phyloP scores from a whole-genome alignment of 176 grass and related monocot genomes.

The bread wheat (Triticum aestivum) region IWGSC_CS_RefSeq_v2.1 NC_057802.1:293342882-293343381 shows the following conservation, averaged over 20 bases:
- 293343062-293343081: too few species aligned
- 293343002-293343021: not conserved
- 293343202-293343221: not conserved
- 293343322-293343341: too few species aligned
- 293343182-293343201: not conserved
- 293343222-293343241: constrained; percentile 32
- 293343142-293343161: too few species aligned
- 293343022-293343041: too few species aligned
- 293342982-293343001: constrained; percentile 17
- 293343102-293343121: too few species aligned
- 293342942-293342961: not conserved
- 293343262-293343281: not conserved
- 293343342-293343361: too few species aligned
- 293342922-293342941: not conserved
- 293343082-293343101: too few species aligned
- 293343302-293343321: too few species aligned
- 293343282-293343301: not conserved
- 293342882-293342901: not conserved
- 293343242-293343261: not conserved
- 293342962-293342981: not conserved
- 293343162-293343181: too few species aligned
- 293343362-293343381: too few species aligned
- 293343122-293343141: too few species aligned
- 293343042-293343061: too few species aligned
- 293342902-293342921: not conserved